Evolutionary conservation across 2,329 filamentous ascomycete genomes (phyloP).

Genomic region (Diaporthe longicolla): DNA sequence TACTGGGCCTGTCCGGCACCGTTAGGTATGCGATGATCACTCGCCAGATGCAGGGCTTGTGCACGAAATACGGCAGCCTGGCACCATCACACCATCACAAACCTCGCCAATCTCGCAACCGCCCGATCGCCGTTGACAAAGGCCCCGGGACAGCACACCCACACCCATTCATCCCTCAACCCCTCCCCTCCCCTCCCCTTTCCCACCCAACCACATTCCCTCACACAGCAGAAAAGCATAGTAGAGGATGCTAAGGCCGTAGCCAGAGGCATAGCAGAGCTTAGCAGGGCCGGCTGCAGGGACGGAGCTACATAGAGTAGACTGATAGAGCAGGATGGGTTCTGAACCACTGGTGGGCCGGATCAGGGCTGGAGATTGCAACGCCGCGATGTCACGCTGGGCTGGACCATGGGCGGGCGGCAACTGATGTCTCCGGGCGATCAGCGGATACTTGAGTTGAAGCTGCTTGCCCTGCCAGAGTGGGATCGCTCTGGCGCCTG

Average conservation of each 20-base stretch:
- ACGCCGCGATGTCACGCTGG: constrained; percentile 29
- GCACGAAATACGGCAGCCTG: constrained; percentile 35
- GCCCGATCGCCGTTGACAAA: constrained; percentile 32
- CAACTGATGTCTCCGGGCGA: constrained; percentile 35
- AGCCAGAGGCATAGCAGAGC: background rate
- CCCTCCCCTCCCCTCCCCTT: background rate
- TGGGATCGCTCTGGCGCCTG: constrained; percentile 27
- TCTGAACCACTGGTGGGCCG: constrained; percentile 12
- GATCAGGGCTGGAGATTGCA: constrained; percentile 32
- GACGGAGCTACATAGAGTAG: too few relatives aligned
- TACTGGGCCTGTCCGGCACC: background rate
- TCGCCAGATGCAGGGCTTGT: constrained; percentile 31
- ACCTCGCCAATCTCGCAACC: constrained; percentile 36
- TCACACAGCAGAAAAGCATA: background rate
- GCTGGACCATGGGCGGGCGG: constrained; percentile 27
- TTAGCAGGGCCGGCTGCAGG: background rate
- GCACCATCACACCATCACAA: constrained; percentile 30
- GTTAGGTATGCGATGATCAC: background rate
- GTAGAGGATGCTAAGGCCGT: background rate
- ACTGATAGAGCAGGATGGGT: background rate
- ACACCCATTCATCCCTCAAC: background rate
- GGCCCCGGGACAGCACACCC: constrained; percentile 28
- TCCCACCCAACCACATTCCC: background rate
- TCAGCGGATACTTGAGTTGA: constrained; percentile 31
- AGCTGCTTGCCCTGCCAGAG: constrained; percentile 1